Conservation (phyloP, 768 basidiomycete genomes). For the Tricholoma terreum region DNA sequence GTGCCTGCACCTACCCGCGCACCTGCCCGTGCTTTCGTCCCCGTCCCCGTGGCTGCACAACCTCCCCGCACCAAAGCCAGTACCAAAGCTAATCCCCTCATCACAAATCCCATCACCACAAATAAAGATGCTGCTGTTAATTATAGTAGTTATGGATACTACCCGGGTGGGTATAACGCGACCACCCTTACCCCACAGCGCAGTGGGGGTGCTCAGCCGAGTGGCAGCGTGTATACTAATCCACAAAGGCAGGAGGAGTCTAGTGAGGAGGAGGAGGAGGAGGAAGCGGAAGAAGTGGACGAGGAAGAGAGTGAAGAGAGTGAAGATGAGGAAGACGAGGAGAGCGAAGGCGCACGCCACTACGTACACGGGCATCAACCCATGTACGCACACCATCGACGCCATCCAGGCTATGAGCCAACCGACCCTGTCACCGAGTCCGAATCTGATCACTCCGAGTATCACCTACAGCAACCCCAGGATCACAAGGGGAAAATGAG, state of each 20-base stretch:
- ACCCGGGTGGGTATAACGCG: not conserved
- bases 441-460: conserved; percentile 1
- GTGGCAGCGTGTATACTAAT: conserved; percentile 2
- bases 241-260: conserved; percentile 19
- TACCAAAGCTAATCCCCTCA: not conserved
- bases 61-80: not conserved
- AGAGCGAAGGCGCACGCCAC: not conserved
- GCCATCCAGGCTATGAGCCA: not conserved
- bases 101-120: conserved; percentile 4
- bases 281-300: conserved; percentile 15
- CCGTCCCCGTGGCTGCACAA: not conserved
- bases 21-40: not conserved
- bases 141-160: not conserved
- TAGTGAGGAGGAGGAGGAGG: conserved; percentile 19
- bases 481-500: not conserved
- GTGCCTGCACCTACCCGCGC: not conserved
- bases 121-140: not conserved
- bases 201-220: not conserved
- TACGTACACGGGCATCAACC: too few relatives aligned
- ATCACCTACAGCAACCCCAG: not conserved
- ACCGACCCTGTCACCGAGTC: not conserved
- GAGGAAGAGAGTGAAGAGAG: conserved; percentile 13
- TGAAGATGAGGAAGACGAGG: conserved; percentile 10
- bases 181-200: not conserved
- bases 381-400: not conserved